Conservation (phyloP, 148 eudicot species). For the Fagopyrum esculentum region DNA sequence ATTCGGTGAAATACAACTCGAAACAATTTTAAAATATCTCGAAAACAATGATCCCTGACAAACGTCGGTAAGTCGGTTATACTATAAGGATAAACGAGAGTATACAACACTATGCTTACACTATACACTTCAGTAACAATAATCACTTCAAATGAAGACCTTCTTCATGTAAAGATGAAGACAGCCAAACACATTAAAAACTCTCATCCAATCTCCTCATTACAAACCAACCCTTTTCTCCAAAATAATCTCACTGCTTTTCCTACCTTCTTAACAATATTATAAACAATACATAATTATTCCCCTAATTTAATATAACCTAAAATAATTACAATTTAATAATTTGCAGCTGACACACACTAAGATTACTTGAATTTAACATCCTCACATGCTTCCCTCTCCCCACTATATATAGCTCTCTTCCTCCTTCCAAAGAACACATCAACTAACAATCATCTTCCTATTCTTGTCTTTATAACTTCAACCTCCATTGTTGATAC, state of each 20-base stretch:
- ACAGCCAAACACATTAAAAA: not conserved
- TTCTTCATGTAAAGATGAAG: not conserved
- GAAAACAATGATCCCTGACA: slow-evolving; percentile 1
- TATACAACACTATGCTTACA: slow-evolving; percentile 3
- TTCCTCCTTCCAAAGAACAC: slow-evolving; percentile 7
- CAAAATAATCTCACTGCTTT: not conserved
- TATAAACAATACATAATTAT: not conserved
- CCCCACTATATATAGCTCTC: slow-evolving; percentile 5
- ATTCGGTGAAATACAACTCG: too few relatives aligned
- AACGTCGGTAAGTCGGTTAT: not conserved
- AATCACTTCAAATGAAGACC: not conserved
- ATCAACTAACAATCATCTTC: not conserved
- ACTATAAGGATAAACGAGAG: not conserved
- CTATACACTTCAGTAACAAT: not conserved
- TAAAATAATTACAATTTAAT: not conserved
- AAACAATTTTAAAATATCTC: not conserved
- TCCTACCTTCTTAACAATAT: not conserved
- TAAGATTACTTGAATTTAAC: not conserved
- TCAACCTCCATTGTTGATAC: not conserved
- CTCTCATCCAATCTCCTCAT: not conserved
- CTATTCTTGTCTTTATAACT: not conserved
- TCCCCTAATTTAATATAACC: not conserved
- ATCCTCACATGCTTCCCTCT: not conserved
- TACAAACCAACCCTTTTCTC: slow-evolving; percentile 3
- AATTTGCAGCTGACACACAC: not conserved